A percentile compares a stretch with the other conserved stretches of the same genome.
Evolutionary conservation across 2,329 filamentous ascomycete species (phyloP).

Genomic region (Emmonsia crescens): DNA sequence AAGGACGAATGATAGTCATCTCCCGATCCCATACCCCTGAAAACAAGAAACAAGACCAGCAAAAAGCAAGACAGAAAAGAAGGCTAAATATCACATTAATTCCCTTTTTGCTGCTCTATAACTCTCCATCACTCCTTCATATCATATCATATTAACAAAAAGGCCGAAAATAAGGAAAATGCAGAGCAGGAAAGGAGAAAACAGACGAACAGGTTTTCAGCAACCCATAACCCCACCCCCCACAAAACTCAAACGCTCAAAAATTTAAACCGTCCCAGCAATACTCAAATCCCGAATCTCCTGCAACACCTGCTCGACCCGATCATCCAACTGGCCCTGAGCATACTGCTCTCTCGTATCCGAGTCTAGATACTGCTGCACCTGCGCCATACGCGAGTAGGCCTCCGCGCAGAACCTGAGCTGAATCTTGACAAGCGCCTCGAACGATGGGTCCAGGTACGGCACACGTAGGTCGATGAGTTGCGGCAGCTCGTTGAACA

Average conservation of each 20-base stretch:
- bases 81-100: not conserved
- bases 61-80: not conserved
- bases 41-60: not conserved
- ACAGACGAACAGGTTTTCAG: not conserved
- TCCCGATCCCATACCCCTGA: not conserved
- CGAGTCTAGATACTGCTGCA: slow-evolving; percentile 94
- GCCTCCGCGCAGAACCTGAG: slow-evolving; percentile 95
- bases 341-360: slow-evolving; percentile 96
- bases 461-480: slow-evolving; percentile 94
- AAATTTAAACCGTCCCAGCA: slow-evolving; percentile 51
- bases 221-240: not conserved
- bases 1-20: too few relatives aligned
- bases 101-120: not conserved
- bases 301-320: slow-evolving; percentile 90
- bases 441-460: slow-evolving; percentile 92
- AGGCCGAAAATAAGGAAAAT: not conserved
- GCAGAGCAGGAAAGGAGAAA: not conserved
- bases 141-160: not conserved
- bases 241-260: not conserved
- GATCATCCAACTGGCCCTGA: slow-evolving; percentile 76
- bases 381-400: slow-evolving; percentile 95
- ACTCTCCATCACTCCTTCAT: not conserved
- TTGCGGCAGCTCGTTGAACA: slow-evolving; percentile 85
- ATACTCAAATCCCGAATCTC: slow-evolving; percentile 97
- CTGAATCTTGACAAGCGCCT: slow-evolving; percentile 97